Evolutionary conservation across 2,329 filamentous ascomycete genomes (phyloP), one percentile per base, ranked within the genome.

Genomic region (Aspergillus sp.): DNA sequence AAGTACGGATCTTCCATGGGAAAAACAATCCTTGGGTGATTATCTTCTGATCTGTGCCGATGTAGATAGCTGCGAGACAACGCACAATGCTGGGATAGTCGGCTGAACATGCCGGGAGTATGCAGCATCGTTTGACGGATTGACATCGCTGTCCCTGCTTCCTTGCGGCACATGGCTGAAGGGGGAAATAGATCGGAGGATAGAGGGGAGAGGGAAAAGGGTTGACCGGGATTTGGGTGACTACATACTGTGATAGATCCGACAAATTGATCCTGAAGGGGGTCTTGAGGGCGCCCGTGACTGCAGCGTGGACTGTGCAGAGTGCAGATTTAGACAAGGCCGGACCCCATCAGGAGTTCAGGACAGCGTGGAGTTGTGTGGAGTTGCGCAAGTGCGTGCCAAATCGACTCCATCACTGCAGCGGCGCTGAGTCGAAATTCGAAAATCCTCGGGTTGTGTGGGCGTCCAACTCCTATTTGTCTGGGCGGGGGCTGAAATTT

Each of bases 71-170:
- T 64, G 61, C 57, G 58, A 51, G 49, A 56, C 49, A 60, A 57
- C 57, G 58, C 51, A 52, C 53, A 57, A 31, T 31, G 27, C 27
- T 31, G 55, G 49, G 54, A 56, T 47, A 54, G 56, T 59, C 53
- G 52, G 55, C 52, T 58, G 61, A 55, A 45, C 47, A 58, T 53
- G 46, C 51, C 59, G 63, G 61, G 53, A 54, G 12, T 60, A 58
- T 65, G 63, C 61, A 65, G 54, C n/a, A 45, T 51, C 44, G 43
- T 52, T 56, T 60, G 59, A 58, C 59, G 58, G 55, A 61, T 57
- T 58, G 51, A 45, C 57, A 60, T 33, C 35, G 45, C 12, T 58
- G 47, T 41, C 56, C 55, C 55, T 57, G 50, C 41, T 51, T 52
- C 35, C 45, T 51, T 61, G 56, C 58, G 39, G 48, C 24, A 40